These are phyloP conservation scores for Geranium rotundifolium DNA, from an alignment of 345 rosid genomes.

Conservation along the genomic window DNA sequence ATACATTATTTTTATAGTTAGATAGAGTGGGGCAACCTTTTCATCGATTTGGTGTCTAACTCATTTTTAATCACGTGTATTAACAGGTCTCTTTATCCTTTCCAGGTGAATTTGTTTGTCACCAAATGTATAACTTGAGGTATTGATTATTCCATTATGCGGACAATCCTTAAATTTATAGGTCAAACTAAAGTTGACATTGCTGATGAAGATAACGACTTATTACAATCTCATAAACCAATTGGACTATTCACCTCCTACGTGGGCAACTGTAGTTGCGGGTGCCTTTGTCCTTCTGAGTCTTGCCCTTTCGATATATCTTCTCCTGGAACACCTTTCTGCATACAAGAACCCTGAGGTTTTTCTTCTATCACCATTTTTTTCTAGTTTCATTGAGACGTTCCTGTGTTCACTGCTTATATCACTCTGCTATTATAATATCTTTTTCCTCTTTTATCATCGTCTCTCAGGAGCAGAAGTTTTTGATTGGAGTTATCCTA, in stretches of 20 bases:
- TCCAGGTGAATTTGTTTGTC: conserved; percentile 1
- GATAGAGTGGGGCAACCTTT: too few relatives aligned
- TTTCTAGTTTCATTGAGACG: neutral
- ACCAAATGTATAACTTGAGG: conserved; percentile 2
- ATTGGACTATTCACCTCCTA: conserved; percentile 39
- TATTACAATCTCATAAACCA: conserved; percentile 17
- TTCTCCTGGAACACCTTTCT: conserved; percentile 86
- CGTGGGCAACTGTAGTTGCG: conserved; percentile 66
- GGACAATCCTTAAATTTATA: conserved; percentile 11
- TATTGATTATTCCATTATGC: conserved; percentile 19
- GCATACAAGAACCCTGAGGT: conserved; percentile 98
- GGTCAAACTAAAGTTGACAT: conserved; percentile 8
- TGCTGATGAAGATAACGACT: conserved; percentile 22
- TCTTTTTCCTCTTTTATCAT: conserved; percentile 1
- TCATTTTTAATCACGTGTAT: neutral
- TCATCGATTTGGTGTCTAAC: too few relatives aligned
- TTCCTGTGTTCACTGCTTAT: neutral
- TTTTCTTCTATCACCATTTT: conserved; percentile 1
- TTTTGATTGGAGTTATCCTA: conserved; percentile 89
- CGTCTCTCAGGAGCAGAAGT: conserved; percentile 78
- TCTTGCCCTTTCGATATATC: conserved; percentile 64
- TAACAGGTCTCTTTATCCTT: conserved; percentile 3
- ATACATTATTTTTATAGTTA: too few relatives aligned
- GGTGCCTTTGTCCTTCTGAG: conserved; percentile 44
- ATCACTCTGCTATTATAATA: neutral